Base-by-base conservation (phyloP, 176 grass and related monocot species). In the Chrysopogon serrulatus region DNA sequence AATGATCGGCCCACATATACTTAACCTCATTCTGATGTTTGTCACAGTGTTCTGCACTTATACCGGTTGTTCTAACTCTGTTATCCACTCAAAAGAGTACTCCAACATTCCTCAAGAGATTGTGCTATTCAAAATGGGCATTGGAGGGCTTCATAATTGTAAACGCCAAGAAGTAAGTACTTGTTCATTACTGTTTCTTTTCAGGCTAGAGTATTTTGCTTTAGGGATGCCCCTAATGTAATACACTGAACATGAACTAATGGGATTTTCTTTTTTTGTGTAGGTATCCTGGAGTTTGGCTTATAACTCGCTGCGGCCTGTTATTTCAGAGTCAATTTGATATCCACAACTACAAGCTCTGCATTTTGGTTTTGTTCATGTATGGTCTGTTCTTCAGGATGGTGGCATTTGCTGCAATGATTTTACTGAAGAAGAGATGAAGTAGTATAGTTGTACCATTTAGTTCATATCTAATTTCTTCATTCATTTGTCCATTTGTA, bases 281-380 rank as follows among this genome's bases (percentile, higher is more conserved):
- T 80, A 95, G 96, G 42, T 98, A 98, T 59, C 85, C 93, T 47
- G 93, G 96, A 57, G 96, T 95, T 27, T 98, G 96, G 96, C 65
- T 98, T n/a, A 95, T 98, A 87, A 98, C 93, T 74, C 88, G 96
- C 56, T 98, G 96, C 0, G 93, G 77, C 6, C 45, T 94, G 79
- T 79, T 98, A 44, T 65, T 68, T 31, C 83, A 15, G 57, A 88
- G 28, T 13, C 51, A 77, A 40, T 98, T 93, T 6, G 26, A 94
- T 59, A 98, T 98, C 59, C 76, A 95, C 33, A 57, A 98, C 37
- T 92, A 90, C 93, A 35, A 44, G 5, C 80, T 98, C 17, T 95
- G 93, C 45, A 87, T 98, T 73, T 45, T 82, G 5, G 37, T 98
- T 76, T 83, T 98, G 60, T 90, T 98, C 80, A 68, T 93, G 18